Evolutionary conservation across 768 basidiomycete genomes (phyloP).

Genomic region (Mycena rosella): DNA sequence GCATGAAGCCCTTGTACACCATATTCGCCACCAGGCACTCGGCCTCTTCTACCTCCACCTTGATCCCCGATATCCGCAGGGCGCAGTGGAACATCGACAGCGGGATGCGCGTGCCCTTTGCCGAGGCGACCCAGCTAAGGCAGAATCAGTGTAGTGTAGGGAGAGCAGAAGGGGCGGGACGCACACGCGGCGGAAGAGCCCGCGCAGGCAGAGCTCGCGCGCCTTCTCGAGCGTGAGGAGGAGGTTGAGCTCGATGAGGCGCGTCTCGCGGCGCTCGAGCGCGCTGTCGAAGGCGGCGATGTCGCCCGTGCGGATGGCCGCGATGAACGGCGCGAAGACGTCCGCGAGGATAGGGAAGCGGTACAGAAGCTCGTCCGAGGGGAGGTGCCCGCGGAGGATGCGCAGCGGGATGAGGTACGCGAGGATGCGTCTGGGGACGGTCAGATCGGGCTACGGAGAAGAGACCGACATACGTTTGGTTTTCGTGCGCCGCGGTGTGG

Average conservation of each 20-base stretch:
- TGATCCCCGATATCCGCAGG: conserved; percentile 74
- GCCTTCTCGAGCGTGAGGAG: conserved; percentile 91
- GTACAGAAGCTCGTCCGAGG: conserved; percentile 75
- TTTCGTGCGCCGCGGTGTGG: conserved; percentile 73
- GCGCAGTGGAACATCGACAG: conserved; percentile 86
- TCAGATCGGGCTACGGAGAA: neutral
- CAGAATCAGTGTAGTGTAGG: conserved; percentile 19
- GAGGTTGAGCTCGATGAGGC: conserved; percentile 87
- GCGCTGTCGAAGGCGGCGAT: conserved; percentile 85
- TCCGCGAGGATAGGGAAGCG: conserved; percentile 80
- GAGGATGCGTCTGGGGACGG: conserved; percentile 80
- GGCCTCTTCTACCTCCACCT: conserved; percentile 80
- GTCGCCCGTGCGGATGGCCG: conserved; percentile 83
- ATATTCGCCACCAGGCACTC: conserved; percentile 96
- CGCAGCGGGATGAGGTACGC: conserved; percentile 92
- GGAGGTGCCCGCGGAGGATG: conserved; percentile 89
- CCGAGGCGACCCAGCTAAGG: conserved; percentile 82
- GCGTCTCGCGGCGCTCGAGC: conserved; percentile 75
- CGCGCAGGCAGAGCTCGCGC: conserved; percentile 86
- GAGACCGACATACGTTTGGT: conserved; percentile 77
- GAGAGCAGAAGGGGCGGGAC: conserved; percentile 43
- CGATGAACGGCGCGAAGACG: conserved; percentile 85
- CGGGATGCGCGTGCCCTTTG: conserved; percentile 83
- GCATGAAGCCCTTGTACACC: conserved; percentile 93
- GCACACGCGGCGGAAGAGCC: conserved; percentile 84